These are phyloP conservation scores for Pisolithus microcarpus DNA, from an alignment of 768 basidiomycete genomes.

Conservation along the genomic window DNA sequence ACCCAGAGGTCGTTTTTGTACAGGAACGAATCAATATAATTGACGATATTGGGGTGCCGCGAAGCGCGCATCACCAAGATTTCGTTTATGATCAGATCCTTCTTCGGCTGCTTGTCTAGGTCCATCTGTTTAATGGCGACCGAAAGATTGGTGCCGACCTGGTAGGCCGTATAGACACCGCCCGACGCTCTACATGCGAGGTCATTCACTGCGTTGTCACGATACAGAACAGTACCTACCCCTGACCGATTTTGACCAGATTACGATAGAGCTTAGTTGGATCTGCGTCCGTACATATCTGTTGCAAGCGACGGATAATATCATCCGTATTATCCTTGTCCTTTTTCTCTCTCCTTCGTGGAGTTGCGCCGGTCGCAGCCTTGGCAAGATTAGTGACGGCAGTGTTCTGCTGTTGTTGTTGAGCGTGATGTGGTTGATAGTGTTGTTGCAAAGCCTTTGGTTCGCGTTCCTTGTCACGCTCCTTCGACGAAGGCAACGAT, in stretches of 20 bases:
- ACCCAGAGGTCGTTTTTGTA: constrained; percentile 99
- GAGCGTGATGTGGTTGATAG: background rate
- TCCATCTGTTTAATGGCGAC: constrained; percentile 99
- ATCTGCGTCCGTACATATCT: constrained; percentile 96
- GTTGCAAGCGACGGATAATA: constrained; percentile 83
- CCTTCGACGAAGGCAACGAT: constrained; percentile 11
- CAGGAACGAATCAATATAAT: constrained; percentile 97
- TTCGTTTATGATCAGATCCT: constrained; percentile 99
- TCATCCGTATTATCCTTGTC: constrained; percentile 76
- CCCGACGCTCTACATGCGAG: constrained; percentile 70
- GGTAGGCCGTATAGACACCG: constrained; percentile 97
- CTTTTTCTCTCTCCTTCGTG: constrained; percentile 82
- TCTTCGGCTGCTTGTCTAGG: constrained; percentile 98
- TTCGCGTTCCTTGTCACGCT: constrained; percentile 31
- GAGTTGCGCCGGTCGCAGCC: constrained; percentile 67
- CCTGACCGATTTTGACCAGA: constrained; percentile 96
- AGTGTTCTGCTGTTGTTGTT: constrained; percentile 47
- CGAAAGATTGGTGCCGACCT: constrained; percentile 87
- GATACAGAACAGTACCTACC: constrained; percentile 46
- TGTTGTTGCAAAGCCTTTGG: constrained; percentile 21
- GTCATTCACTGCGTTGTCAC: constrained; percentile 2
- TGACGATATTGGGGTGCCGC: constrained; percentile 97
- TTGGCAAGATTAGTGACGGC: constrained; percentile 63
- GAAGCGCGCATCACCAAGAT: constrained; percentile 98
- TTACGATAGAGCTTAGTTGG: constrained; percentile 90